Conservation (phyloP, 139 green algal species). For the Volvox reticuliferus region DNA sequence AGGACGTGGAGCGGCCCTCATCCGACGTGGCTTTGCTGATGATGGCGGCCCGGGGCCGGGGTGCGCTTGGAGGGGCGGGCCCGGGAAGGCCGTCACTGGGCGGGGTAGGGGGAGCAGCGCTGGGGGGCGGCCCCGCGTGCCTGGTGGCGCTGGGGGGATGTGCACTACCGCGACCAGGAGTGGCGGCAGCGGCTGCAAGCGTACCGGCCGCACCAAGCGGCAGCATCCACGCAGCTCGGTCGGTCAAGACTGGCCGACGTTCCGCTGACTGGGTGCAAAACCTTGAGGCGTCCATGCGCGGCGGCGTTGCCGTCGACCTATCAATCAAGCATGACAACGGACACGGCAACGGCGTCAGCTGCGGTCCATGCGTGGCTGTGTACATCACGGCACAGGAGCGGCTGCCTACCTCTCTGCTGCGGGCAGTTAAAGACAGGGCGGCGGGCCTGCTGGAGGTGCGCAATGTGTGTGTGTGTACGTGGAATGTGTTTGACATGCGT, state of each 20-base stretch:
- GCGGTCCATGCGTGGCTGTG: constrained; percentile 4
- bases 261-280: constrained; percentile 7
- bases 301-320: constrained; percentile 6
- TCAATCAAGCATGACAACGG: neutral
- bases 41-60: neutral
- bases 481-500: too few relatives aligned
- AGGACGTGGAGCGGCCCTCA: constrained; percentile 18
- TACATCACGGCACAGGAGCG: constrained; percentile 11
- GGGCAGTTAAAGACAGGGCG: constrained; percentile 1
- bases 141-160: neutral
- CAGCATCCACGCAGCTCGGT: neutral
- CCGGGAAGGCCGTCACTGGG: neutral
- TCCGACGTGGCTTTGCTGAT: constrained; percentile 17
- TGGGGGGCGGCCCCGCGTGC: neutral
- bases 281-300: constrained; percentile 2
- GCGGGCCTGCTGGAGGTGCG: constrained; percentile 1
- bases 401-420: neutral
- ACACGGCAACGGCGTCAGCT: neutral
- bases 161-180: neutral
- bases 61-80: neutral
- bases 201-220: neutral
- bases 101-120: neutral
- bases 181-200: neutral
- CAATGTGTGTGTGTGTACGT: neutral
- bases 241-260: neutral